Conservation (phyloP, 2,329 filamentous ascomycete species). For the Clonostachys sp. region DNA sequence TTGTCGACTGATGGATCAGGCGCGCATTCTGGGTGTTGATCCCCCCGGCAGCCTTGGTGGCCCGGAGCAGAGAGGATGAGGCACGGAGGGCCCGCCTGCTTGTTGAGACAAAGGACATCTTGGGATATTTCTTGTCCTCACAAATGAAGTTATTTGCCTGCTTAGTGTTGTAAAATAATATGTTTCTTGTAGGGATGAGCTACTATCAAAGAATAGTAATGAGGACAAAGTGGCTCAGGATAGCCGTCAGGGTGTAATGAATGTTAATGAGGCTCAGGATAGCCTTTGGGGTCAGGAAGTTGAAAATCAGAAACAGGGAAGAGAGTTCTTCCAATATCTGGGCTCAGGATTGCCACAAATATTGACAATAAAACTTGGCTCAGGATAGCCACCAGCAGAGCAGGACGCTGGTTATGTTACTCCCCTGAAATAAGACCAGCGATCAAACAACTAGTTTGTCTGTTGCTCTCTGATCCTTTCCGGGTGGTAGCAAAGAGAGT, state of each 20-base stretch:
- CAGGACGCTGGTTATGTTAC: neutral
- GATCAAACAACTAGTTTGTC: too few relatives aligned
- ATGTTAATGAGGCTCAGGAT: conserved; percentile 2
- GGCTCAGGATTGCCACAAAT: conserved; percentile 1
- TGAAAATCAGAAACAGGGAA: neutral
- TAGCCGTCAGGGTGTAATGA: conserved; percentile 2
- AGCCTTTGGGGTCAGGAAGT: conserved; percentile 1
- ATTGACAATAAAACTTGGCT: neutral
- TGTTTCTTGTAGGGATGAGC: neutral
- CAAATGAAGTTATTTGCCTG: neutral
- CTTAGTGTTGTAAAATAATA: neutral
- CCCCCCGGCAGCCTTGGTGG: neutral
- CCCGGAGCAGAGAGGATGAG: neutral
- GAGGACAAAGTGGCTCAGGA: conserved; percentile 2
- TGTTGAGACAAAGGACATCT: conserved; percentile 3
- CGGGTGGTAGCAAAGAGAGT: too few relatives aligned
- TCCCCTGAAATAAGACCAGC: too few relatives aligned
- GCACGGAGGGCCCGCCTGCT: conserved; percentile 3
- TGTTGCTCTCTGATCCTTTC: too few relatives aligned
- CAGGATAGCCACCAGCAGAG: neutral
- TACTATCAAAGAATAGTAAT: neutral
- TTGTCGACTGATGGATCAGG: conserved; percentile 12
- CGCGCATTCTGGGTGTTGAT: conserved; percentile 4
- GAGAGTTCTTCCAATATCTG: neutral
- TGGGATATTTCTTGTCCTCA: neutral